A percentile compares a stretch with the other conserved stretches of the same genome.
Conservation (phyloP, 2,329 filamentous ascomycete species). For the Exophiala mesophila region DNA sequence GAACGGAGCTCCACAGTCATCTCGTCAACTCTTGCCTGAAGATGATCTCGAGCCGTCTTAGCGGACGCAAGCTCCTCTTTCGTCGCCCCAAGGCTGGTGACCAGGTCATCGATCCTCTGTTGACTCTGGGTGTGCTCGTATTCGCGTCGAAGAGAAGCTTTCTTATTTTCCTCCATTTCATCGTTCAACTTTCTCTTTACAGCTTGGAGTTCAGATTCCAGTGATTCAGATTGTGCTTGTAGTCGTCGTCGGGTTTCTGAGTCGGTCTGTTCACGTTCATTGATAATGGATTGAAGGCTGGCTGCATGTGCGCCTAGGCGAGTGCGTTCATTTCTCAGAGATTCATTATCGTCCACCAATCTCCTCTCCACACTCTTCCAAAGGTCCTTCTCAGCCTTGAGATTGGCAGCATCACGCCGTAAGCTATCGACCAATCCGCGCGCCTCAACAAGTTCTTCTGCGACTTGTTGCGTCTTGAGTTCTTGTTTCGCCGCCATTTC, state of each 20-base stretch:
- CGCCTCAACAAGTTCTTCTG: slow-evolving; percentile 86
- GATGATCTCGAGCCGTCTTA: slow-evolving; percentile 83
- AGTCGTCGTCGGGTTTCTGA: slow-evolving; percentile 75
- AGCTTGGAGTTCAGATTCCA: slow-evolving; percentile 72
- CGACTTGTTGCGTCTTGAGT: slow-evolving; percentile 80
- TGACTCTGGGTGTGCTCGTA: slow-evolving; percentile 84
- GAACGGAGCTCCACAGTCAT: slow-evolving; percentile 80
- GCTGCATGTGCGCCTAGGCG: slow-evolving; percentile 77
- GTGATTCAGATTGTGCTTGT: slow-evolving; percentile 68
- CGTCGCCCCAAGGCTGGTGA: slow-evolving; percentile 69
- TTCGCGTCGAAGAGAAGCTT: slow-evolving; percentile 76
- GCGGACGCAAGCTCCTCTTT: slow-evolving; percentile 81
- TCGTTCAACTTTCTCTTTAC: slow-evolving; percentile 79
- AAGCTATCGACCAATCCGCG: slow-evolving; percentile 78
- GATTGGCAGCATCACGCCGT: slow-evolving; percentile 82
- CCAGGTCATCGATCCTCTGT: slow-evolving; percentile 87
- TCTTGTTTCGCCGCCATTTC: slow-evolving; percentile 88
- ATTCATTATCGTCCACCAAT: slow-evolving; percentile 82
- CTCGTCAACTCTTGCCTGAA: slow-evolving; percentile 85
- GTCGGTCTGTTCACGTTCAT: slow-evolving; percentile 82
- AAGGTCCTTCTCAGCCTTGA: slow-evolving; percentile 90
- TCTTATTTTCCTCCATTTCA: slow-evolving; percentile 79
- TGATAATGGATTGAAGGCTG: slow-evolving; percentile 81
- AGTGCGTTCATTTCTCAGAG: slow-evolving; percentile 74
- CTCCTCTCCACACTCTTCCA: slow-evolving; percentile 92